Conservation (phyloP, 2,329 filamentous ascomycete species). For the Xylaria sp. region DNA sequence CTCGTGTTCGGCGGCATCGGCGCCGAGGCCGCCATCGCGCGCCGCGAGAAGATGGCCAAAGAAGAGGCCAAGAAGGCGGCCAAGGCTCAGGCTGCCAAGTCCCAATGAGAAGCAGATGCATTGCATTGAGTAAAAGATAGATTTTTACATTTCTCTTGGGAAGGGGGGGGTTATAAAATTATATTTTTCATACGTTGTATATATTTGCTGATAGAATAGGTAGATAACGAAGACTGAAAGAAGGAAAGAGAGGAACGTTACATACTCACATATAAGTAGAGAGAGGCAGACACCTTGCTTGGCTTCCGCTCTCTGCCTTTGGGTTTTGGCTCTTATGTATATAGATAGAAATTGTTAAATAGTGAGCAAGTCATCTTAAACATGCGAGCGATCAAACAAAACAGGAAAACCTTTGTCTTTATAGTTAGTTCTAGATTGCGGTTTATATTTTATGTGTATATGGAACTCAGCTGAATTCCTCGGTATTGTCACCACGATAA, state of each 20-base stretch:
- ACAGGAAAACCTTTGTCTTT: too few relatives aligned
- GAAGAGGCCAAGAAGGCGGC: conserved; percentile 68
- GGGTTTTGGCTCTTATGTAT: background rate
- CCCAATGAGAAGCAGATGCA: conserved; percentile 31
- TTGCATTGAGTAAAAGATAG: background rate
- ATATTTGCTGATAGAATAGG: conserved; percentile 1
- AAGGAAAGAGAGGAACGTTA: background rate
- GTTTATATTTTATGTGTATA: too few relatives aligned
- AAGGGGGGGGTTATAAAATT: background rate
- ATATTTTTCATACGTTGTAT: background rate
- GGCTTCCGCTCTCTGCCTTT: background rate
- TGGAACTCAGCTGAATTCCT: too few relatives aligned
- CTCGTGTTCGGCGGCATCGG: conserved; percentile 96
- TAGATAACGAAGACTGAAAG: background rate
- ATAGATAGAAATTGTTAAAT: background rate
- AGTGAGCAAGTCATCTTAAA: background rate
- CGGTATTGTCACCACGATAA: too few relatives aligned
- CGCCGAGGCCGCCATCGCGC: conserved; percentile 83
- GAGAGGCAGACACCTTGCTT: background rate
- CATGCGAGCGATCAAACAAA: background rate
- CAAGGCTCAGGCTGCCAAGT: conserved; percentile 49
- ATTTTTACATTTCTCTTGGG: background rate
- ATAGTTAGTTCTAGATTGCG: too few relatives aligned
- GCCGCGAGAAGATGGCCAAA: conserved; percentile 85
- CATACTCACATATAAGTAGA: background rate